A percentile compares a stretch with the other conserved stretches of the same genome.
Conservation (phyloP, 2,329 filamentous ascomycete species). For the Niveomyces coronatus region DNA sequence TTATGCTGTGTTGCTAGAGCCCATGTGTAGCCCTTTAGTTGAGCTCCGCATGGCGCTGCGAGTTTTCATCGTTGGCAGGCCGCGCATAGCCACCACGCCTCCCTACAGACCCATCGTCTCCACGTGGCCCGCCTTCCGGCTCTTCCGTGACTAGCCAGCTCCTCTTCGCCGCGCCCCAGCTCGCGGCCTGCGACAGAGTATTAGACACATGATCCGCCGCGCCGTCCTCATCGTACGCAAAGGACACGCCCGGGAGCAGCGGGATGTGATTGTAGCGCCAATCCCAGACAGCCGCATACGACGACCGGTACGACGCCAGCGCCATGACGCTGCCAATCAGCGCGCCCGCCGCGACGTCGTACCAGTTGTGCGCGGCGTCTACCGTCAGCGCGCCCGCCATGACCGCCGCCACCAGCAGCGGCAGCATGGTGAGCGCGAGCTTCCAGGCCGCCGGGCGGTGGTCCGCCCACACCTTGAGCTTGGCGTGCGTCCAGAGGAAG, state of each 20-base stretch:
- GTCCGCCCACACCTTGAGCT: slow-evolving; percentile 59
- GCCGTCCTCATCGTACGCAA: slow-evolving; percentile 16
- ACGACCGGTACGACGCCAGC: slow-evolving; percentile 52
- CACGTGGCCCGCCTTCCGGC: background rate
- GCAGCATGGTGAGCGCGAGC: slow-evolving; percentile 44
- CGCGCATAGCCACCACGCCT: too few relatives aligned
- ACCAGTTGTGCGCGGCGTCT: slow-evolving; percentile 59
- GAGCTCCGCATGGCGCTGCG: too few relatives aligned
- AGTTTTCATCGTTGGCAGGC: too few relatives aligned
- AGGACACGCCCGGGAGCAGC: slow-evolving; percentile 31
- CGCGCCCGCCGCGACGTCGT: slow-evolving; percentile 55
- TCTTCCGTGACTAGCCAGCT: slow-evolving; percentile 9
- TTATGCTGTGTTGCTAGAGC: too few relatives aligned
- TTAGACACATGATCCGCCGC: slow-evolving; percentile 2
- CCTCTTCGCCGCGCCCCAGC: slow-evolving; percentile 10
- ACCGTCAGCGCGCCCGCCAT: slow-evolving; percentile 53
- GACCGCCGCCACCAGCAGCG: slow-evolving; percentile 48
- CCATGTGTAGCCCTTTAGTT: too few relatives aligned
- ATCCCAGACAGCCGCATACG: slow-evolving; percentile 59
- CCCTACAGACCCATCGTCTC: background rate
- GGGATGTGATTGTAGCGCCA: slow-evolving; percentile 60
- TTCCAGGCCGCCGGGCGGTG: slow-evolving; percentile 61
- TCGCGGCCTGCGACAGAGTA: slow-evolving; percentile 11
- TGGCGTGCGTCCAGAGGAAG: slow-evolving; percentile 60
- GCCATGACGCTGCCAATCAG: slow-evolving; percentile 54